These are phyloP conservation scores for Quercus ilex DNA, from an alignment of 306 rosid species.

Conservation along the genomic window DNA sequence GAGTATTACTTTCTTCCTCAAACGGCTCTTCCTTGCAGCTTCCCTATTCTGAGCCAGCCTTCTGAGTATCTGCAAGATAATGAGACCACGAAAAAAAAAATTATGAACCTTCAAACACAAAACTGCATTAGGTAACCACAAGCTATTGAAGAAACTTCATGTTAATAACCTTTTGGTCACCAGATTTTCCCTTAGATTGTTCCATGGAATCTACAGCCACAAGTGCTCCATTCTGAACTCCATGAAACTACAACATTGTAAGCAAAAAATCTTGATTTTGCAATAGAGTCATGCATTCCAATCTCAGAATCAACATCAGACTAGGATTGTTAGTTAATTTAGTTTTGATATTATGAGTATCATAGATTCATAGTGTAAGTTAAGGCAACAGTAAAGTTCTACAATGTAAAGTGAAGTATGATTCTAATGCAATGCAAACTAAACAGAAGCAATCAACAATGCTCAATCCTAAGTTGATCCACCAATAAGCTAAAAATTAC, in stretches of 20 bases:
- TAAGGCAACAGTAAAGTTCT: not conserved
- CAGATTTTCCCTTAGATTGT: conserved; percentile 40
- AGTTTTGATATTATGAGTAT: not conserved
- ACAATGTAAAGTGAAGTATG: not conserved
- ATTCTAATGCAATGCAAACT: not conserved
- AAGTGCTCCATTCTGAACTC: conserved; percentile 42
- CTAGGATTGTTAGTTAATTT: not conserved
- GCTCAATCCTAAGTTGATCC: conserved; percentile 4
- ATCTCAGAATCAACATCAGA: not conserved
- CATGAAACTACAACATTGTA: conserved; percentile 39
- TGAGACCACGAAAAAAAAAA: not conserved
- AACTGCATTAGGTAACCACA: not conserved
- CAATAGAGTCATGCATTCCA: not conserved
- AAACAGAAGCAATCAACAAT: not conserved
- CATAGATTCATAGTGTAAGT: not conserved
- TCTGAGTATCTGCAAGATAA: conserved; percentile 44
- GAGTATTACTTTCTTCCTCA: conserved; percentile 66
- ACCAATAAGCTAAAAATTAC: not conserved
- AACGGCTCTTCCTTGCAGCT: conserved; percentile 74
- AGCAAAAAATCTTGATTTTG: not conserved
- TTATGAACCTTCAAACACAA: not conserved
- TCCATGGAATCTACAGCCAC: conserved; percentile 53
- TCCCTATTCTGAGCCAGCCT: conserved; percentile 80
- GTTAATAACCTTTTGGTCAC: conserved; percentile 57
- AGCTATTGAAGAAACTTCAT: not conserved